Conservation (phyloP, 306 rosid genomes). For the Acacia acuminata region DNA sequence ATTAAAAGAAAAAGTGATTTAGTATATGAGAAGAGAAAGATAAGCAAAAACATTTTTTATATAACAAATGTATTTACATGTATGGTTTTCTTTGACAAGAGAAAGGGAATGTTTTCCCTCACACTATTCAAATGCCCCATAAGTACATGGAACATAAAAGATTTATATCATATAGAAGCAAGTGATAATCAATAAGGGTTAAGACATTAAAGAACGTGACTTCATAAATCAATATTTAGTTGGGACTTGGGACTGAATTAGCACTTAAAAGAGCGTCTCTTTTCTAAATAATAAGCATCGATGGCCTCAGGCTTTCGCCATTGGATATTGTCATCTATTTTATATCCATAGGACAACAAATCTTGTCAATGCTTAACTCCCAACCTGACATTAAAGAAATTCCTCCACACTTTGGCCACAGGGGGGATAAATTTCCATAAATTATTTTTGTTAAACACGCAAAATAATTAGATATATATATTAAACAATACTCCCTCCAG, state of each 20-base stretch:
- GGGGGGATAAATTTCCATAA: background rate
- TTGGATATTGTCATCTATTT: background rate
- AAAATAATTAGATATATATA: no score
- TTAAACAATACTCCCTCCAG: no score
- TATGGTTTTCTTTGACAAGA: background rate
- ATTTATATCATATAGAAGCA: no score
- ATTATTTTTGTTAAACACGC: background rate
- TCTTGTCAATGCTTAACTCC: background rate
- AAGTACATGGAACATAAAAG: background rate
- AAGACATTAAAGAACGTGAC: background rate
- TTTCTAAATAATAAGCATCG: background rate
- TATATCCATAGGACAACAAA: background rate
- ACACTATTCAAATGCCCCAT: background rate
- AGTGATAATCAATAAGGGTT: background rate
- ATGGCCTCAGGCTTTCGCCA: background rate
- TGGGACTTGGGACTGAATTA: conserved; percentile 13
- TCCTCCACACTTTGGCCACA: background rate
- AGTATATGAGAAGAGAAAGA: background rate
- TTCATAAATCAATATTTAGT: conserved; percentile 7
- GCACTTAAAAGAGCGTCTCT: conserved; percentile 8
- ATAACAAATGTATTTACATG: background rate
- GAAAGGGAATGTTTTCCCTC: background rate
- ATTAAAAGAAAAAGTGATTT: background rate
- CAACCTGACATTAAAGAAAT: background rate
- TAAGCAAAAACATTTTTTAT: background rate